Percentiles rank a stretch among this genome's conserved stretches.
These are phyloP conservation scores for Aurifilum marmelostoma DNA, from an alignment of 2,329 filamentous ascomycete genomes.

Conservation along the genomic window DNA sequence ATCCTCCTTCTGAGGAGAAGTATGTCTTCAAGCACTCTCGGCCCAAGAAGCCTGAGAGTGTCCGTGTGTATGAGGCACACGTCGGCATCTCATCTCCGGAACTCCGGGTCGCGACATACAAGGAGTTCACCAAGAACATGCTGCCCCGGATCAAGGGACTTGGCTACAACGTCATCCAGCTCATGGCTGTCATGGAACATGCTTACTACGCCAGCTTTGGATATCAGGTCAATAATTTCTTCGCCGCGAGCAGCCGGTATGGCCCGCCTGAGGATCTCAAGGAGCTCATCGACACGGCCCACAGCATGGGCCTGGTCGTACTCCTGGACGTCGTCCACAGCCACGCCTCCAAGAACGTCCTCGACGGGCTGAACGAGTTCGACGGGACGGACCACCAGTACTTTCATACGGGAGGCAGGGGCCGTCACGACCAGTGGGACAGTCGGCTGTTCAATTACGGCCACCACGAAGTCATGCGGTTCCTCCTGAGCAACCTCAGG, in stretches of 20 bases:
- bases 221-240: constrained; percentile 99
- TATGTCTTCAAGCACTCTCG: constrained; percentile 84
- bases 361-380: constrained; percentile 94
- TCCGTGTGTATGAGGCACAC: constrained; percentile 97
- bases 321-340: constrained; percentile 96
- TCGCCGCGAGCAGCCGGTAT: constrained; percentile 94
- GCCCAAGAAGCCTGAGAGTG: constrained; percentile 81
- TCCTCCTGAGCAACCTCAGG: constrained; percentile 89
- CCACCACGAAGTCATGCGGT: constrained; percentile 90
- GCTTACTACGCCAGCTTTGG: constrained; percentile 99
- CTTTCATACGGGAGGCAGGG: constrained; percentile 86
- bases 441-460: constrained; percentile 98
- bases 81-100: constrained; percentile 96
- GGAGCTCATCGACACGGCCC: constrained; percentile 93
- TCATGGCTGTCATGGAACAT: constrained; percentile 99
- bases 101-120: constrained; percentile 87
- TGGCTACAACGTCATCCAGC: constrained; percentile 95
- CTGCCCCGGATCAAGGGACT: constrained; percentile 86
- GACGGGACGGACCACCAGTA: constrained; percentile 95
- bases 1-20: constrained; percentile 74
- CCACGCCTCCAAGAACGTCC: constrained; percentile 95
- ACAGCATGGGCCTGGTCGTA: constrained; percentile 86
- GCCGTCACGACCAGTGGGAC: constrained; percentile 92
- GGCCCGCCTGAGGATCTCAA: constrained; percentile 93
- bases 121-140: constrained; percentile 93